Evolutionary conservation across 306 rosid genomes (phyloP).

Genomic region (Adenanthera pavonina): DNA sequence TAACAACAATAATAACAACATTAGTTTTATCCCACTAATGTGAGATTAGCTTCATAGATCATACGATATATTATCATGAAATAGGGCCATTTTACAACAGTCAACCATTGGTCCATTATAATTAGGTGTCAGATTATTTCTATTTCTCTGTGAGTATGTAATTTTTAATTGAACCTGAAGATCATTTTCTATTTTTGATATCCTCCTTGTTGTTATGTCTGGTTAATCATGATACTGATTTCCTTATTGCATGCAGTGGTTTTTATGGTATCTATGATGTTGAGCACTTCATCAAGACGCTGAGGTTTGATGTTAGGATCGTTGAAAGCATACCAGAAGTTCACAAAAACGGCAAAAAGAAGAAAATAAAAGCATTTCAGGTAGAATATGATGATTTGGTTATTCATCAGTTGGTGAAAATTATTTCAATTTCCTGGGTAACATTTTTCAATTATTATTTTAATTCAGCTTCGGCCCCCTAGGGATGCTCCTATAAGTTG

Average conservation of each 20-base stretch:
- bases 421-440: conserved; percentile 35
- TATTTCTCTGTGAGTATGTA: background rate
- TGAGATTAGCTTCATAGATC: too few species aligned
- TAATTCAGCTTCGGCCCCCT: conserved; percentile 81
- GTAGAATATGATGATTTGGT: conserved; percentile 44
- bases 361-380: conserved; percentile 93
- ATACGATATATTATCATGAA: background rate
- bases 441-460: conserved; percentile 36
- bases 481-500: conserved; percentile 91
- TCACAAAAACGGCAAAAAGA: conserved; percentile 74
- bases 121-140: background rate
- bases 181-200: background rate
- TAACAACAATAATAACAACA: too few species aligned
- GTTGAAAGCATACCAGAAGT: conserved; percentile 89
- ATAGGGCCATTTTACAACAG: background rate
- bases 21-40: too few species aligned
- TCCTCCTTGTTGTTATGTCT: background rate
- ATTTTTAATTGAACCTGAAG: background rate
- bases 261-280: conserved; percentile 96
- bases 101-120: background rate
- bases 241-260: conserved; percentile 66
- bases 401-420: conserved; percentile 29
- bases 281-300: conserved; percentile 77
- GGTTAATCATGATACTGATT: background rate
- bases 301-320: conserved; percentile 81